Evolutionary conservation across 257 asterid genomes (phyloP).

Genomic region (Penstemon eatonii): DNA sequence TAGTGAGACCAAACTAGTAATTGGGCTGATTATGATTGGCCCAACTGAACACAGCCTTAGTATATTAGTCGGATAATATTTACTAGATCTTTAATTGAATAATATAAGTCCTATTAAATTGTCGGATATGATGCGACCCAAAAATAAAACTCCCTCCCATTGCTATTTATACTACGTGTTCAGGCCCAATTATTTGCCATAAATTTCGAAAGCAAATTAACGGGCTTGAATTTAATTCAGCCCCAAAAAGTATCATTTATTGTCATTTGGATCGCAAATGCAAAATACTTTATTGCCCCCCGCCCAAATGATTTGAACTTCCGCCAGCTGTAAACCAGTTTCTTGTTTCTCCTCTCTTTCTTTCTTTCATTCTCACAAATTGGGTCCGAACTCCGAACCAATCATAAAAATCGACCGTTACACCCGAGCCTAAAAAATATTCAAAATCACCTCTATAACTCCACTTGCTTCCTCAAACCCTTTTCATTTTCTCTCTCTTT

Average conservation of each 20-base stretch:
- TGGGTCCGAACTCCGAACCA: slow-evolving; percentile 37
- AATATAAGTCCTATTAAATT: no score
- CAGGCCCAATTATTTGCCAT: no score
- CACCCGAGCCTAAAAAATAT: slow-evolving; percentile 34
- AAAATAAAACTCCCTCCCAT: no score
- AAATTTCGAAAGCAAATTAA: background rate
- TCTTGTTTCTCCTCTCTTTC: slow-evolving; percentile 16
- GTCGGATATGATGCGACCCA: no score
- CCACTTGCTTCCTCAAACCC: slow-evolving; percentile 13
- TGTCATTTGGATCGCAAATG: background rate
- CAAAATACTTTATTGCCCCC: slow-evolving; percentile 9
- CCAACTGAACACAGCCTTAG: no score
- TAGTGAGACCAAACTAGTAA: no score
- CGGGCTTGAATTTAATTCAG: background rate
- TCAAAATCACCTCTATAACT: slow-evolving; percentile 13
- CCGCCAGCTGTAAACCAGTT: slow-evolving; percentile 19
- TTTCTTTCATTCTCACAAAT: background rate
- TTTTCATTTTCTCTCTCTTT: slow-evolving; percentile 14
- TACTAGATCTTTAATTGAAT: no score
- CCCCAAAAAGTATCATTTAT: slow-evolving; percentile 12
- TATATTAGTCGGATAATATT: no score
- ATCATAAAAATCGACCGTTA: slow-evolving; percentile 60
- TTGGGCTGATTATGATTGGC: no score
- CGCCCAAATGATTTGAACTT: slow-evolving; percentile 31
- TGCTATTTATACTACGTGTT: no score